Conservation (phyloP, 1,139 yeast species). For the Kodamaea ohmeri region DNA sequence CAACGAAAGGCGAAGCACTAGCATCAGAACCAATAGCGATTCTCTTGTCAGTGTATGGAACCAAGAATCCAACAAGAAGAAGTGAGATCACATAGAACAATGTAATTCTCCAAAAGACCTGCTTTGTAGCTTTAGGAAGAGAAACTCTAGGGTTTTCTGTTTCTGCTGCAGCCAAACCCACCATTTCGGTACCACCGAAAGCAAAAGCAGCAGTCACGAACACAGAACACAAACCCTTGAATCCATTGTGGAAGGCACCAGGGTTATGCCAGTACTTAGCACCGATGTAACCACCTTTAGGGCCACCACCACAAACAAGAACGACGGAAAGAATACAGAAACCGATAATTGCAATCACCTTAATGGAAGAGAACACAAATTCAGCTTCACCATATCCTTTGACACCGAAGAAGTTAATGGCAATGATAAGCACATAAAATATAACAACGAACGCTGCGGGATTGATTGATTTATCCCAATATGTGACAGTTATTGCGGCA, state of each 20-base stretch:
- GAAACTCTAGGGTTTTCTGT: constrained; percentile 48
- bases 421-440: constrained; percentile 33
- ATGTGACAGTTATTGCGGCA: constrained; percentile 37
- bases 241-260: constrained; percentile 40
- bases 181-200: constrained; percentile 46
- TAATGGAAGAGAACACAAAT: constrained; percentile 36
- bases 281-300: constrained; percentile 39
- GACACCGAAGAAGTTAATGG: constrained; percentile 40
- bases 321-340: constrained; percentile 41
- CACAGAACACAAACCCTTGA: constrained; percentile 42
- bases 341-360: constrained; percentile 39
- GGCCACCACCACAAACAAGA: constrained; percentile 41
- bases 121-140: constrained; percentile 67
- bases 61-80: constrained; percentile 61
- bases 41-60: constrained; percentile 55
- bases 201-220: constrained; percentile 46
- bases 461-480: constrained; percentile 32
- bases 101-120: constrained; percentile 69
- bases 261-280: constrained; percentile 48
- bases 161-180: constrained; percentile 48
- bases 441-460: constrained; percentile 42
- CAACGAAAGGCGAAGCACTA: constrained; percentile 73
- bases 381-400: constrained; percentile 47
- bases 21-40: constrained; percentile 48
- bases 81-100: constrained; percentile 62